Evolutionary conservation across 2,329 filamentous ascomycete genomes (phyloP), one percentile per base, ranked within the genome.

Genomic region (Clonostachys rosea): DNA sequence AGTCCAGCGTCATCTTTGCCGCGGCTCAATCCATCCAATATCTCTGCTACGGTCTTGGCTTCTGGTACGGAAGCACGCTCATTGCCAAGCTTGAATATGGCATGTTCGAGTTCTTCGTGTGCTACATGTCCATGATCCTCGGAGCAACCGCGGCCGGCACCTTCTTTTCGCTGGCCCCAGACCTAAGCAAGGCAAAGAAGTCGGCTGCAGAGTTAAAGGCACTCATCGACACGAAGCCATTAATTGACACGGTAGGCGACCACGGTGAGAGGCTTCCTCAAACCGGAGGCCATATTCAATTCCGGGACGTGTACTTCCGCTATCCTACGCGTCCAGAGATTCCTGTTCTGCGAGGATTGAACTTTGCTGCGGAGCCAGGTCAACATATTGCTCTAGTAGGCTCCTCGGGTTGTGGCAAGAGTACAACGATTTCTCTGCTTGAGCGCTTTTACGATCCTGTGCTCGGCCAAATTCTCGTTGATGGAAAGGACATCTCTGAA

Each of bases 371-470:
- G 37, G 61, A 34, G 10, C 16, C 63, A 5, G 71, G 71, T 12
- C 65, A 71, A 42, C 75, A 70, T 44, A 67, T 65, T 3, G 94
- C 92, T 0, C 79, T 97, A 3, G 94, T 97, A 9, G 94, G 94
- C 16, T 87, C 92, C 0, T 94, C 87, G 42, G 92, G 94, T 4
- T 96, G 92, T 60, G 94, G 94, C 49, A 97, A 99, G 73, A 90
- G 84, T 44, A 99, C 94, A 0, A 95, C 91, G 0, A 95, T 97
- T 61, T 87, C 90, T 5, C 76, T 97, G 5, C 74, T 97, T 34
- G 92, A 97, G 64, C 87, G 94, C 34, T 97, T 97, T 71, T 97
- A 97, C 61, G 91, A 97, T 56, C 89, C 91, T 0, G 76, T 94
- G 0, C 77, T 81, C 0, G 94, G 94, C 12, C 84, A 84, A 13